Percentiles rank a stretch among this genome's conserved stretches.
These are phyloP conservation scores for Colletotrichum trifolii DNA, from an alignment of 2,329 filamentous ascomycete species.

Conservation along the genomic window DNA sequence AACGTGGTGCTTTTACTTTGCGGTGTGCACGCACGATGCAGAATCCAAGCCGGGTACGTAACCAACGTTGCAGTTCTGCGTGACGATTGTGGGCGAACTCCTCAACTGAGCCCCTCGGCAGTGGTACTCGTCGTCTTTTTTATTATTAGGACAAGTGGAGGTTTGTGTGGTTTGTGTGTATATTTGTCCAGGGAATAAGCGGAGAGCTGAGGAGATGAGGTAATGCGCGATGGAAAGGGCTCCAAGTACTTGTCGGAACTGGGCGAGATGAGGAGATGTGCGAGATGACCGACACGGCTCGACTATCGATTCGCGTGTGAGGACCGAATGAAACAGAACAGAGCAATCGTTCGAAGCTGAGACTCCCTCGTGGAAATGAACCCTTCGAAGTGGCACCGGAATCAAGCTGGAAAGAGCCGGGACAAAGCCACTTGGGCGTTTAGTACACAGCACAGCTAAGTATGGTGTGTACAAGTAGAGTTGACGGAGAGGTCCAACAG, in stretches of 20 bases:
- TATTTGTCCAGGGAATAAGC: slow-evolving; percentile 7
- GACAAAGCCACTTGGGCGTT: slow-evolving; percentile 30
- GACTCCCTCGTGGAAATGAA: slow-evolving; percentile 28
- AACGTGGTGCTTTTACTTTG: slow-evolving; percentile 28
- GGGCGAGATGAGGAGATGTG: background rate
- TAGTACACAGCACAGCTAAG: slow-evolving; percentile 16
- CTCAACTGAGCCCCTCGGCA: slow-evolving; percentile 19
- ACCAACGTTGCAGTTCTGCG: too few species aligned
- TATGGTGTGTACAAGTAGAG: background rate
- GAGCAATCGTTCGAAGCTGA: slow-evolving; percentile 11
- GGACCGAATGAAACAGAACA: too few species aligned
- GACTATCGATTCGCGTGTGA: too few species aligned
- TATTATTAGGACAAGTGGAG: slow-evolving; percentile 16
- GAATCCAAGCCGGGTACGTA: slow-evolving; percentile 13
- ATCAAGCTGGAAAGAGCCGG: background rate
- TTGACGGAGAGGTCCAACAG: slow-evolving; percentile 1
- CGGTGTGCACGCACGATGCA: slow-evolving; percentile 36
- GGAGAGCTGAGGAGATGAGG: slow-evolving; percentile 23
- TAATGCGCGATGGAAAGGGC: slow-evolving; percentile 20
- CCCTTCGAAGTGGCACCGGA: slow-evolving; percentile 22
- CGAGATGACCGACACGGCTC: slow-evolving; percentile 2
- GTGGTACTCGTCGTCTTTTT: slow-evolving; percentile 11
- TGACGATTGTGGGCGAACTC: background rate
- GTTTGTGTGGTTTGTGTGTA: slow-evolving; percentile 2
- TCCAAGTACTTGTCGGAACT: slow-evolving; percentile 15